Evolutionary conservation across 352 stramenopile genomes (phyloP).

Genomic region (Globisporangium spiculum): DNA sequence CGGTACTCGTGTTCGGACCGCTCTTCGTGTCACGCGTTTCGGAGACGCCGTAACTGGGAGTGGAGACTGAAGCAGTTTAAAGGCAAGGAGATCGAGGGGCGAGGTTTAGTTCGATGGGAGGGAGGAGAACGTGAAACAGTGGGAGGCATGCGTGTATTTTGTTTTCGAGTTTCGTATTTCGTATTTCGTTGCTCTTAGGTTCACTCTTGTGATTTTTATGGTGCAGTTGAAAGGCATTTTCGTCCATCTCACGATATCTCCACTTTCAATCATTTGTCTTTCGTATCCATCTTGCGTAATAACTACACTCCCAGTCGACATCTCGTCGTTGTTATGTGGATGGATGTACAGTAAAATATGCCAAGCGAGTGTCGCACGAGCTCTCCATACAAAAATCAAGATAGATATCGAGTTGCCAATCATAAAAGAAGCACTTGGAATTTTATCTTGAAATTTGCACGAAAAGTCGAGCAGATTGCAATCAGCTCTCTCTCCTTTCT

Average conservation of each 20-base stretch:
- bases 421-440: not conserved
- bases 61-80: not conserved
- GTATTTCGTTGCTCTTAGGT: slow-evolving; percentile 15
- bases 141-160: slow-evolving; percentile 15
- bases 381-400: no score
- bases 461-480: no score
- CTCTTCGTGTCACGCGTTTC: slow-evolving; percentile 85
- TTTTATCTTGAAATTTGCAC: no score
- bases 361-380: no score
- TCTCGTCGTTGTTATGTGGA: no score
- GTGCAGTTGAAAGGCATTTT: not conserved
- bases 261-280: no score
- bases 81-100: not conserved
- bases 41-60: not conserved
- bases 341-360: no score
- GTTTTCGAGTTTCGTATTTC: slow-evolving; percentile 24
- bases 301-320: no score
- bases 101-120: not conserved
- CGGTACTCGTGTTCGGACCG: slow-evolving; percentile 90
- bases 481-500: no score
- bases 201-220: not conserved
- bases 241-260: no score
- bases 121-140: not conserved
- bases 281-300: no score
- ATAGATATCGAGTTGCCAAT: not conserved